Base-by-base conservation (phyloP, 169 alveolate species). In the Miamiensis avidus region DNA sequence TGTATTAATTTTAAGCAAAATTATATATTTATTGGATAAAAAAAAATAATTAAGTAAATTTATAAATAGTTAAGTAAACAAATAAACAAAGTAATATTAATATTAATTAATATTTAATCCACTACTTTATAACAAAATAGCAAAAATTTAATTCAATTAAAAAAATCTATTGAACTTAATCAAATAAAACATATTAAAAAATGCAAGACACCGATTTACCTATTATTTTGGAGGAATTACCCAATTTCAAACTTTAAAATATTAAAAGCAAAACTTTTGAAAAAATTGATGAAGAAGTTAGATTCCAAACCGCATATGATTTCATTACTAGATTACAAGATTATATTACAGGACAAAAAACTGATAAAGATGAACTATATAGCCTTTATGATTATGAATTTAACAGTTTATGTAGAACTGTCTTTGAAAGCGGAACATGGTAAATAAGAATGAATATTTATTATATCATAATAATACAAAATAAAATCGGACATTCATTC, bases 151-250 rank as follows among this genome's bases (percentile, higher is more conserved):
- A 11, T 4, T 49, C 4, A 49, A 11, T 49, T 49, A 11, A 49
- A 49, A 49, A 49, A 49, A 49, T 49, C 4, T 11, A 49, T 49
- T 49, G 4, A 49, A 49, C 4, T 11, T 49, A n/a, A n/a, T 49
- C 4, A 49, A 49, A 49, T 49, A 11, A 49, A 20, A 49, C 26
- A 49, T 20, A 49, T 11, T 49, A 49, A 49, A 49, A 49, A 49
- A 49, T 49, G 69, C 20, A 79, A 79, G 65, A 74, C 33, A 49
- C 34, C 76, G 84, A 79, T 34, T 49, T 79, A 49, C 84, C 84
- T 0, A 72, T 79, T 15, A 29, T 34, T 49, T 65, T 79, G 64
- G 84, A 79, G 20, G 84, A 79, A 29, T 79, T 79, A 29, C 84
- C 84, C 25, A 79, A 79, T 64, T 79, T 79, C 29, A 79, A 31